These are phyloP conservation scores for Begonia peltatifolia DNA, from an alignment of 306 rosid genomes.

Conservation along the genomic window DNA sequence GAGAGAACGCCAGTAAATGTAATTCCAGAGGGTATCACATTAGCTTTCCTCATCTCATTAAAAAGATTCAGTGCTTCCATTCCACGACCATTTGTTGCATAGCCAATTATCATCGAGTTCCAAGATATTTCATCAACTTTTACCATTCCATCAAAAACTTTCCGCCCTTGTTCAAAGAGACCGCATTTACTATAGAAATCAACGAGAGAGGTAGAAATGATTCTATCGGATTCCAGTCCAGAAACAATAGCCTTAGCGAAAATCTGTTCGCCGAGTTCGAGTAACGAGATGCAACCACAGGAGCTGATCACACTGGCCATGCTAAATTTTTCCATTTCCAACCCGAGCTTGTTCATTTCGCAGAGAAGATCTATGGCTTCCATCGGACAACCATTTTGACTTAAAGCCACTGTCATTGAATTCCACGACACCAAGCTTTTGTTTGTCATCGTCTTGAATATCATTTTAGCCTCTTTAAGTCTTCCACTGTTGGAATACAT, in stretches of 20 bases:
- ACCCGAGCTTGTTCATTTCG: constrained; percentile 38
- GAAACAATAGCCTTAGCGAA: constrained; percentile 38
- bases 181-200: constrained; percentile 78
- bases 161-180: constrained; percentile 33
- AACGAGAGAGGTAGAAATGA: constrained; percentile 50
- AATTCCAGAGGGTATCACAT: constrained; percentile 37
- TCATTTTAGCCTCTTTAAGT: constrained; percentile 51
- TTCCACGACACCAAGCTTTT: constrained; percentile 76
- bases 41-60: constrained; percentile 35
- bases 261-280: constrained; percentile 58
- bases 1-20: constrained; percentile 58
- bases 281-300: constrained; percentile 47
- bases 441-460: constrained; percentile 36
- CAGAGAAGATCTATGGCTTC: constrained; percentile 48
- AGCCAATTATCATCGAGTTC: constrained; percentile 74
- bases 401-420: constrained; percentile 51
- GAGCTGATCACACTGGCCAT: constrained; percentile 55
- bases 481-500: constrained; percentile 53
- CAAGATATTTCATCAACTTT: constrained; percentile 57
- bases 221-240: constrained; percentile 47
- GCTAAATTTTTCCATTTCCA: constrained; percentile 58
- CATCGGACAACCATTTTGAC: constrained; percentile 46
- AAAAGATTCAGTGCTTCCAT: constrained; percentile 46
- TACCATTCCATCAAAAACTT: constrained; percentile 38
- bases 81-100: constrained; percentile 76